A percentile compares a stretch with the other conserved stretches of the same genome.
These are phyloP conservation scores for Chlorella sp. DNA, from an alignment of 139 green algal genomes.

Conservation along the genomic window DNA sequence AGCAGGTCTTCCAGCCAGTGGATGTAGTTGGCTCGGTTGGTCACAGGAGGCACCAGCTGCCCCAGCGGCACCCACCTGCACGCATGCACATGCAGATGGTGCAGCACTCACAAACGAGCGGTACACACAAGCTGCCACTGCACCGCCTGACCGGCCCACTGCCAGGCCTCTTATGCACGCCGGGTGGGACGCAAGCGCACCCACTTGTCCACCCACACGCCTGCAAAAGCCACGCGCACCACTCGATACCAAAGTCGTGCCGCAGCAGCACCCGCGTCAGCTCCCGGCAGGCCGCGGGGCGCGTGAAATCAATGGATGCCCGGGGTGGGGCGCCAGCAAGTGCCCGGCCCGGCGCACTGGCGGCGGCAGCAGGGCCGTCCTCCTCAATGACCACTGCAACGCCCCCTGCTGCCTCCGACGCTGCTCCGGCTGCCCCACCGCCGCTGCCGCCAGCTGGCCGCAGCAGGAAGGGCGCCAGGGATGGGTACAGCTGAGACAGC, in stretches of 20 bases:
- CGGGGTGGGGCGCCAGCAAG: no score
- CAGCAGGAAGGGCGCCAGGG: constrained; percentile 55
- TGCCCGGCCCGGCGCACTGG: not conserved
- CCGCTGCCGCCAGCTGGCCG: not conserved
- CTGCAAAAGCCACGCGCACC: no score
- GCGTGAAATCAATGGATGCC: constrained; percentile 66
- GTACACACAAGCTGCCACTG: no score
- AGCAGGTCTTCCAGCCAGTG: constrained; percentile 93
- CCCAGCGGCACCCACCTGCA: constrained; percentile 65
- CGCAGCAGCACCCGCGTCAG: constrained; percentile 79
- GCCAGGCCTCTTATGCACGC: no score
- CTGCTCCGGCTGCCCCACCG: not conserved
- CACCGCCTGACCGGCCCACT: no score
- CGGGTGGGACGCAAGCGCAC: no score
- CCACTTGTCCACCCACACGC: no score
- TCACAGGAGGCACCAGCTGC: constrained; percentile 83
- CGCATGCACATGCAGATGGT: no score
- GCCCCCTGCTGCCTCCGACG: not conserved
- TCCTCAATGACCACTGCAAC: not conserved
- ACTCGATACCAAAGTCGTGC: constrained; percentile 73
- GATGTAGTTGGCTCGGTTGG: constrained; percentile 93
- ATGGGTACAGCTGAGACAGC: constrained; percentile 63
- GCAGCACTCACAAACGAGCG: no score
- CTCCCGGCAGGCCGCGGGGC: constrained; percentile 74
- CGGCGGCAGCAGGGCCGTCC: not conserved